Percentiles rank a stretch among this genome's conserved stretches.
phyloP scores from a whole-genome alignment of 306 rosid species.

The Delonix regia region DNA sequence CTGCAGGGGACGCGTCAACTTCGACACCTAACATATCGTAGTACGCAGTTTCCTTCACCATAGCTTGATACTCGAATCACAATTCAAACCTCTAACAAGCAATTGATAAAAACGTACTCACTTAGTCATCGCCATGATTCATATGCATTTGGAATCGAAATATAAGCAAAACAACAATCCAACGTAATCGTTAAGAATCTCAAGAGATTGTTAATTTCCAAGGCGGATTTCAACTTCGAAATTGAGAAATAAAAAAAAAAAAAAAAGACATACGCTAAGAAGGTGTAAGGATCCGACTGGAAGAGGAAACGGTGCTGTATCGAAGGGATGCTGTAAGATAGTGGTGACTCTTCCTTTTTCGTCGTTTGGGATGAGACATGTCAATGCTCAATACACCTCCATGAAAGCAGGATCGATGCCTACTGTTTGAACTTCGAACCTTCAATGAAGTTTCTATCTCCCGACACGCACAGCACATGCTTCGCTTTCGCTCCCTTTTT shows the following conservation, averaged over 20 bases:
- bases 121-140: neutral
- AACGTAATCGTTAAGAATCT: neutral
- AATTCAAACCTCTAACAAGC: conserved; percentile 17
- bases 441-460: too few relatives aligned
- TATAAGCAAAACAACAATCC: neutral
- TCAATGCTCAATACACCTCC: neutral
- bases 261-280: neutral
- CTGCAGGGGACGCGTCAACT: conserved; percentile 56
- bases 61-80: conserved; percentile 28
- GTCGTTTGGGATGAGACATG: neutral
- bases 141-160: neutral
- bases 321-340: neutral
- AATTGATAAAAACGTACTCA: neutral
- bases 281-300: neutral
- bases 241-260: neutral
- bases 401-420: neutral
- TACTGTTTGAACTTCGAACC: too few relatives aligned
- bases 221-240: neutral
- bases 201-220: neutral
- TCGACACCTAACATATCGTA: conserved; percentile 62
- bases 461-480: too few relatives aligned
- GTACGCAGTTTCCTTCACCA: conserved; percentile 66
- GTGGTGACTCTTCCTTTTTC: neutral
- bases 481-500: too few relatives aligned
- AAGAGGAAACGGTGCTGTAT: neutral